phyloP scores from a whole-genome alignment of 345 rosid genomes.

The Ceriops decandra region DNA sequence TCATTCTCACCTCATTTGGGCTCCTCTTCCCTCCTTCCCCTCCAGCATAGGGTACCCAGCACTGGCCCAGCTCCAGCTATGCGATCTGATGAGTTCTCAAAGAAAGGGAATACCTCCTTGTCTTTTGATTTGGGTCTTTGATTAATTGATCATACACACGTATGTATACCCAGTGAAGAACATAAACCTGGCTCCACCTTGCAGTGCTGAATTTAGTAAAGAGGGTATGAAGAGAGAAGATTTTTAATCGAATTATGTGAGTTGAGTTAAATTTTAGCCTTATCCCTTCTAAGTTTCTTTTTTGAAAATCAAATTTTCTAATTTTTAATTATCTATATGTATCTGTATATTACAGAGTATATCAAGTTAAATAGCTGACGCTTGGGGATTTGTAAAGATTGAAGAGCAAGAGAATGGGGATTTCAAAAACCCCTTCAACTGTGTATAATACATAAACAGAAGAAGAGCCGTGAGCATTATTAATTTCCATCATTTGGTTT shows the following conservation, averaged over 20 bases:
- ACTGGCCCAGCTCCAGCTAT: slow-evolving; percentile 15
- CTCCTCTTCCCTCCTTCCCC: slow-evolving; percentile 28
- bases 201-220: neutral
- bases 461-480: neutral
- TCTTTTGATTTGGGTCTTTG: slow-evolving; percentile 65
- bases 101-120: slow-evolving; percentile 67
- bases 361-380: slow-evolving; percentile 14
- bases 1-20: slow-evolving; percentile 24
- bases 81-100: slow-evolving; percentile 36
- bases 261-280: neutral
- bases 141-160: neutral
- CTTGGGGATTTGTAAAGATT: slow-evolving; percentile 24
- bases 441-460: slow-evolving; percentile 29
- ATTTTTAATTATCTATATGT: neutral
- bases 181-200: neutral
- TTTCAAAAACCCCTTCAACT: slow-evolving; percentile 15
- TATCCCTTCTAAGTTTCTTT: too few relatives aligned
- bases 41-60: slow-evolving; percentile 12
- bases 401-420: slow-evolving; percentile 12
- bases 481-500: neutral
- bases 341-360: neutral
- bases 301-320: neutral
- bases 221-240: neutral
- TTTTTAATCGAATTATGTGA: neutral
- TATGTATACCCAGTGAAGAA: slow-evolving; percentile 10